phyloP scores from a whole-genome alignment of 2,329 filamentous ascomycete genomes.

The Sordariomycetes sp. region DNA sequence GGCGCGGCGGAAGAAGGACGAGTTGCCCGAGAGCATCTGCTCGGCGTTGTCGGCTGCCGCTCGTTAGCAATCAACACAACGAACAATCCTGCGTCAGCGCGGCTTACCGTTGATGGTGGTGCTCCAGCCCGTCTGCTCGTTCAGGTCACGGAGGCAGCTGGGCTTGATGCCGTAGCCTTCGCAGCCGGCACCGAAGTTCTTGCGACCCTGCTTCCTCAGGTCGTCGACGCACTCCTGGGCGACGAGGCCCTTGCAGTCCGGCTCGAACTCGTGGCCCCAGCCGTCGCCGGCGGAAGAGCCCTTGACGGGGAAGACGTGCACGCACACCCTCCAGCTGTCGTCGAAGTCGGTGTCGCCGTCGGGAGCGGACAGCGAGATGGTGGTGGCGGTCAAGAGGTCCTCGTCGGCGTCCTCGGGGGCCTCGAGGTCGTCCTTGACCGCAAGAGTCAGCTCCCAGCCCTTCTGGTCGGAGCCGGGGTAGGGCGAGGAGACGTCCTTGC shows the following conservation, averaged over 20 bases:
- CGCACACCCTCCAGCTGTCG: slow-evolving; percentile 7
- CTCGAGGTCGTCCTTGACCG: slow-evolving; percentile 3
- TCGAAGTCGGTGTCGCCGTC: slow-evolving; percentile 1
- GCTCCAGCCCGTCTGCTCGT: background rate
- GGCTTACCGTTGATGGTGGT: background rate
- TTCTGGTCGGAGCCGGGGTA: slow-evolving; percentile 4
- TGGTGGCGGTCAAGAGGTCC: slow-evolving; percentile 2
- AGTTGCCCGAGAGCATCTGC: slow-evolving; percentile 1
- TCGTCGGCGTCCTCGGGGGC: background rate
- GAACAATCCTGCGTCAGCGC: no score
- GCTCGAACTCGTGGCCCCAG: background rate
- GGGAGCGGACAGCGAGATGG: slow-evolving; percentile 5
- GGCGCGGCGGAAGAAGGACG: slow-evolving; percentile 5
- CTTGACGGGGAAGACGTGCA: slow-evolving; percentile 5
- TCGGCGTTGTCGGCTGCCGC: slow-evolving; percentile 4
- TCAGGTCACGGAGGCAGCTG: slow-evolving; percentile 5
- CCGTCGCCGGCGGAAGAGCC: background rate
- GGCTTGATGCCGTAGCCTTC: background rate
- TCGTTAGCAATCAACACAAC: no score
- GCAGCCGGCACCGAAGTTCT: slow-evolving; percentile 3
- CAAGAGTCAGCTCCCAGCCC: slow-evolving; percentile 5
- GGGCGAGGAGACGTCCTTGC: slow-evolving; percentile 4
- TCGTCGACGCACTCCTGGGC: slow-evolving; percentile 4
- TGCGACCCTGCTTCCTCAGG: slow-evolving; percentile 2
- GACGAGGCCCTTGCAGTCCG: slow-evolving; percentile 5